phyloP scores from a whole-genome alignment of 345 rosid genomes.

The Luvunga scandens region DNA sequence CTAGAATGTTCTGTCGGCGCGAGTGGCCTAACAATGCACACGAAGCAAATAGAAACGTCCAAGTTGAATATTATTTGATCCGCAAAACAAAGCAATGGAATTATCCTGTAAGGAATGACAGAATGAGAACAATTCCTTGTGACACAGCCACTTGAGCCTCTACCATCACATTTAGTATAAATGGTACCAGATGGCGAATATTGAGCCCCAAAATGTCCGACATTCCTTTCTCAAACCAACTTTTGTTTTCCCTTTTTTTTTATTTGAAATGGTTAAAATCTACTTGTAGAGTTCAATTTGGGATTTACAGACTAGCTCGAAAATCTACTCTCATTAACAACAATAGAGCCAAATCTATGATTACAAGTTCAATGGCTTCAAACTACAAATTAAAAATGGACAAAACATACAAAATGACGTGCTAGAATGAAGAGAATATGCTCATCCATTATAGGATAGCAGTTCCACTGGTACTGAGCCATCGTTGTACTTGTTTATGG shows the following conservation, averaged over 20 bases:
- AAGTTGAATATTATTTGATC: neutral
- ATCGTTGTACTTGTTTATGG: neutral
- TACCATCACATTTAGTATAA: neutral
- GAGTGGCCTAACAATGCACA: neutral
- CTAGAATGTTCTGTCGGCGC: neutral
- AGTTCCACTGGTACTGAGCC: neutral
- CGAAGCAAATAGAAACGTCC: neutral
- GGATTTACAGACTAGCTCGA: too few species aligned
- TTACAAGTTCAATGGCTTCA: too few species aligned
- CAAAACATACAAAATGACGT: neutral
- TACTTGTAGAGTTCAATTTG: too few species aligned
- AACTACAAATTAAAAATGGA: neutral
- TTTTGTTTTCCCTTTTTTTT: too few species aligned
- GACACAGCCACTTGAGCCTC: neutral
- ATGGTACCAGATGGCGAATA: neutral
- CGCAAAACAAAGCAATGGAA: neutral
- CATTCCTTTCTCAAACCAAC: neutral
- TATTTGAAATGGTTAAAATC: too few species aligned
- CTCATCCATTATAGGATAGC: neutral
- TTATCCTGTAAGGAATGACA: neutral
- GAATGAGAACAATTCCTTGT: neutral
- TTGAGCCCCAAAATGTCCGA: neutral
- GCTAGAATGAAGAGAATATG: constrained; percentile 13
- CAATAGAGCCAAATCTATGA: too few species aligned
- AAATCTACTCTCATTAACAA: too few species aligned